Evolutionary conservation across 2,329 filamentous ascomycete genomes (phyloP), one percentile per base, ranked within the genome.

Genomic region (Fusarium austroafricanum): DNA sequence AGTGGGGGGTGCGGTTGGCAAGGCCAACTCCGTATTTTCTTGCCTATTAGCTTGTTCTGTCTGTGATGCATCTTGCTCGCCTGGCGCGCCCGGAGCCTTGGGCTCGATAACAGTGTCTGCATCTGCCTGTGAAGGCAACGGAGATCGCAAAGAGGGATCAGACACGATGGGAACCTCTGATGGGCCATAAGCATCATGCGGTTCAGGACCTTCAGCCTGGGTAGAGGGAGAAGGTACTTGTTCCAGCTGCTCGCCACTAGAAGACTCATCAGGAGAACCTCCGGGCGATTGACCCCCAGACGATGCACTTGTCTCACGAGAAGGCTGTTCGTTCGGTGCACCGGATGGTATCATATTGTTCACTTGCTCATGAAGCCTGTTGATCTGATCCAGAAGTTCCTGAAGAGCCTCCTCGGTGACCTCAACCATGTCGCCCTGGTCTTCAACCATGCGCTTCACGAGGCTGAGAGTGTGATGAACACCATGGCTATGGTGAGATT

Each of bases 321-420:
- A 49, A 21, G 61, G 46, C 28, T 56, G 46, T 31, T 33, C 44
- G n/a, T 58, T 45, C n/a, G 38, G 20, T n/a, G 63, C 61, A 20
- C 55, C 51, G n/a, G 62, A 56, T 23, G 70, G 56, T 14, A 79
- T 45, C 69, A 78, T 65, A 18, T 39, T 62, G 21, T 62, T 54
- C 17, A 78, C 74, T 61, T 78, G 71, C 18, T 70, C 56, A 53
- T 77, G 69, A 2, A 78, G 66, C 3, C 38, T 54, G 35, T 73
- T 67, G 45, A 79, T 71, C 55, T 75, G 75, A 39, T 70, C 56
- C 8, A 79, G 65, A 20, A 79, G 72, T 28, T 70, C 64, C 6
- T 70, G 46, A 8, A 79, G 45, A 20, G 68, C 68, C 23, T 68
- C 54, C 26, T 68, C 57, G 7, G 74, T 59, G 31, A 78, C 69